Evolutionary conservation across 2,329 filamentous ascomycete species (phyloP).

Genomic region (Fusarium buharicum): DNA sequence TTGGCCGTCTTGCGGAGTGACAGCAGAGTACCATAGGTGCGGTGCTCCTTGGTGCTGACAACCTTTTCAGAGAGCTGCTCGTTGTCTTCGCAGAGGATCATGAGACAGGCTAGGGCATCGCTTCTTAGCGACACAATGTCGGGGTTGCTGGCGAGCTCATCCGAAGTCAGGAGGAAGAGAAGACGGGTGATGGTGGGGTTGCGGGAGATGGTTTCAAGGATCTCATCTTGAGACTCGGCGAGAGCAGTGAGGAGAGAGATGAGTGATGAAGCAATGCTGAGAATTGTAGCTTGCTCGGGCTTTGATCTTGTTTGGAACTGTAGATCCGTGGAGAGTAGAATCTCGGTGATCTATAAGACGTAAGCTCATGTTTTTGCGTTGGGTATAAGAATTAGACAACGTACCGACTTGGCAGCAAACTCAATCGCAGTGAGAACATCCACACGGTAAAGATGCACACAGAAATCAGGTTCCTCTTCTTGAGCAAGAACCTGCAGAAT

Average conservation of each 20-base stretch:
- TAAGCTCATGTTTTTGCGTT: conserved; percentile 8
- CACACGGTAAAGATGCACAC: conserved; percentile 70
- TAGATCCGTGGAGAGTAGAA: conserved; percentile 54
- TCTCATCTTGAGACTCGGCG: conserved; percentile 69
- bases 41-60: conserved; percentile 59
- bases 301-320: conserved; percentile 61
- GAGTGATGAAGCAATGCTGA: conserved; percentile 65
- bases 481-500: conserved; percentile 70
- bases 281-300: conserved; percentile 63
- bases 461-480: conserved; percentile 74
- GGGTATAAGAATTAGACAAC: conserved; percentile 33
- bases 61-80: conserved; percentile 62
- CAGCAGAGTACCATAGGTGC: conserved; percentile 62
- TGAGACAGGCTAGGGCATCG: conserved; percentile 65
- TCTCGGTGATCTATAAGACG: conserved; percentile 54
- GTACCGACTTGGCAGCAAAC: conserved; percentile 64
- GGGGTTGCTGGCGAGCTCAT: conserved; percentile 55
- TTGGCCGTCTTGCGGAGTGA: conserved; percentile 60
- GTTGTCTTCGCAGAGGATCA: conserved; percentile 70
- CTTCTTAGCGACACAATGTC: conserved; percentile 55
- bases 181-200: conserved; percentile 62
- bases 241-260: conserved; percentile 64
- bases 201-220: conserved; percentile 63
- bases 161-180: conserved; percentile 63
- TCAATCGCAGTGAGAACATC: conserved; percentile 71